Percentiles rank a stretch among this genome's conserved stretches.
Conservation (phyloP, 1,139 yeast species). For the Lodderomyces elongisporus region DNA sequence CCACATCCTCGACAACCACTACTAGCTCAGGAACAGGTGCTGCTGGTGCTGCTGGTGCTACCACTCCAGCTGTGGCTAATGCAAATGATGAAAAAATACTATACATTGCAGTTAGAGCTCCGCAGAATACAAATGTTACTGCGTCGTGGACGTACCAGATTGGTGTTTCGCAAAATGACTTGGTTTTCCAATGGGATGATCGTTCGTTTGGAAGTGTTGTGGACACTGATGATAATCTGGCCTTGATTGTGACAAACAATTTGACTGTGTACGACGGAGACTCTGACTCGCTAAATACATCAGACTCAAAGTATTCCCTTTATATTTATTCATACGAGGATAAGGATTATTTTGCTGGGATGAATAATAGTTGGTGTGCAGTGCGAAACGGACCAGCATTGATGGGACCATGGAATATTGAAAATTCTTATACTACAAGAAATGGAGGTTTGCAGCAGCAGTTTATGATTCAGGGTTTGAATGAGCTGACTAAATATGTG, state of each 20-base stretch:
- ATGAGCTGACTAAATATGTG: slow-evolving; percentile 56
- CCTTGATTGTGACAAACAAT: slow-evolving; percentile 63
- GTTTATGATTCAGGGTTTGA: slow-evolving; percentile 58
- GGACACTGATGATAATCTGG: slow-evolving; percentile 71
- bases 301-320: slow-evolving; percentile 37
- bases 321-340: slow-evolving; percentile 43
- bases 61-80: slow-evolving; percentile 1
- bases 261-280: slow-evolving; percentile 26
- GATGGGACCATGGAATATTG: slow-evolving; percentile 16
- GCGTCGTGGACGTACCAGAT: slow-evolving; percentile 59
- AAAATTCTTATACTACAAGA: slow-evolving; percentile 43
- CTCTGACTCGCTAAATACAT: slow-evolving; percentile 20
- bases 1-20: slow-evolving; percentile 1
- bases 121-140: slow-evolving; percentile 32
- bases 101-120: slow-evolving; percentile 47
- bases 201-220: slow-evolving; percentile 55
- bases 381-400: slow-evolving; percentile 46
- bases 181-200: slow-evolving; percentile 68
- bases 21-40: background rate
- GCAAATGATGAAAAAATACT: slow-evolving; percentile 20
- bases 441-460: slow-evolving; percentile 52
- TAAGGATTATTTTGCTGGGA: slow-evolving; percentile 30
- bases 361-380: slow-evolving; percentile 73
- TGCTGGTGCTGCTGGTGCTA: background rate
- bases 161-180: slow-evolving; percentile 62